Base-by-base conservation (phyloP, 2,329 filamentous ascomycete species). In the Cyphellophora europaea region DNA sequence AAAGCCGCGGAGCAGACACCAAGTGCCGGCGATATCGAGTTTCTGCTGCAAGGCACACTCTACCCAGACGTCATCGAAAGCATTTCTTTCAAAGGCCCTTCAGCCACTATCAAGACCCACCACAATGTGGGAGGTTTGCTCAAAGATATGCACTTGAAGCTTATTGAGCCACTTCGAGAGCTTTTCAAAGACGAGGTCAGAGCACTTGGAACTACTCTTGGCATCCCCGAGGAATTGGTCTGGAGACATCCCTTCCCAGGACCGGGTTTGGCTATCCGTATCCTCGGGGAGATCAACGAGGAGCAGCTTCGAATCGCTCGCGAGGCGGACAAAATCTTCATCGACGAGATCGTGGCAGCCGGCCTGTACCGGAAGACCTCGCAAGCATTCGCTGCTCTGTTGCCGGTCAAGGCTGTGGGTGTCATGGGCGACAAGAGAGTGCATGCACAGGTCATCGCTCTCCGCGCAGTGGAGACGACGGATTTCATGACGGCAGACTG, bases 161-260 rank as follows among this genome's bases (percentile, higher is more conserved):
- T 65, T 21, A 82, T 91, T 42, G 83, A 93, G 62, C 83, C 83
- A 2, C 72, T 91, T 1, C 69, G 82, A 28, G 77, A 84, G 53
- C 66, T 91, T 18, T 89, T 88, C 72, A 91, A 91, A 57, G 82
- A 91, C 49, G 83, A 91, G 61, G 83, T 86, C 16, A 71, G 82
- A 39, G 62, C 69, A 44, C 61, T 88, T 3, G 82, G 83, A 19
- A 74, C 72, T 11, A 67, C 82, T 42, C 67, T 88, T 3, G 77
- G 77, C 16, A 83, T 88, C 39, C 69, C 76, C 32, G 70, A 82
- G 42, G 72, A 83, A n/a, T 74, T 89, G 5, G 78, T 89, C 36
- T 82, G 77, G 74, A 67, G 83, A 19, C 82, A 87, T 52, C 81
- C 82, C 15, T 87, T 86, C 69, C 80, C 80, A 0, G 82, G 82